Evolutionary conservation across 495 filamentous ascomycete genomes (phyloP).

Genomic region (Extremus antarcticus): DNA sequence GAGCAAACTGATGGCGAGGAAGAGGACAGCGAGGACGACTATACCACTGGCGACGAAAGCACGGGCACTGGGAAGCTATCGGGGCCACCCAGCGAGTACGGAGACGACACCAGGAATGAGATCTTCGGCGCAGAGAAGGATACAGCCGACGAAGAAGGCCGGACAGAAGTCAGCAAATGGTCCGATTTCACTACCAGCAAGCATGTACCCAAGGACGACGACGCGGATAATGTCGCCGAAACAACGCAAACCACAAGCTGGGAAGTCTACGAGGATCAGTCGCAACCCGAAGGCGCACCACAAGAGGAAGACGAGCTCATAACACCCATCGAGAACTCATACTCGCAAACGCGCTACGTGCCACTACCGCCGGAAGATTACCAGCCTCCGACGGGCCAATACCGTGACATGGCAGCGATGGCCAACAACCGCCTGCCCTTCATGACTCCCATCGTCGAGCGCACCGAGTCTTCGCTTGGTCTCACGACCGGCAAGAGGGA

Average conservation of each 20-base stretch:
- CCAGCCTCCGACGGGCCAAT: slow-evolving; percentile 59
- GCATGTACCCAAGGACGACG: slow-evolving; percentile 48
- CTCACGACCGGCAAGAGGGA: slow-evolving; percentile 43
- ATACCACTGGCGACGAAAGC: slow-evolving; percentile 71
- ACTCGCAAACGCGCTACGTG: slow-evolving; percentile 41
- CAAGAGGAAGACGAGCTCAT: slow-evolving; percentile 8
- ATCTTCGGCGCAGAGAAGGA: slow-evolving; percentile 35
- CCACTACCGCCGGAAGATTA: slow-evolving; percentile 78
- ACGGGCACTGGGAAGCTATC: slow-evolving; percentile 63
- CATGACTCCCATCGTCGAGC: slow-evolving; percentile 97
- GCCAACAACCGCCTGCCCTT: slow-evolving; percentile 86
- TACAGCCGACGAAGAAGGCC: slow-evolving; percentile 31
- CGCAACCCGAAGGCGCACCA: background rate
- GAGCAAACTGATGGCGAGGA: slow-evolving; percentile 33
- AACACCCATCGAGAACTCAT: slow-evolving; percentile 28
- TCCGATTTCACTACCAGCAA: slow-evolving; percentile 71
- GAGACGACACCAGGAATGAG: slow-evolving; percentile 47
- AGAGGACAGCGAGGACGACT: slow-evolving; percentile 57
- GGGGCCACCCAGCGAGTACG: slow-evolving; percentile 48
- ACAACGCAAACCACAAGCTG: slow-evolving; percentile 29
- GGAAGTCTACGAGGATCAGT: slow-evolving; percentile 21
- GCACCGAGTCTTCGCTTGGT: slow-evolving; percentile 75
- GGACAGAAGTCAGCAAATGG: slow-evolving; percentile 50
- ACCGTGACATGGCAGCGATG: slow-evolving; percentile 60
- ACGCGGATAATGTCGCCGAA: slow-evolving; percentile 22